Percentiles rank a stretch among this genome's conserved stretches.
Conservation (phyloP, 208 protist species). For the Crithidia thermophila region DNA sequence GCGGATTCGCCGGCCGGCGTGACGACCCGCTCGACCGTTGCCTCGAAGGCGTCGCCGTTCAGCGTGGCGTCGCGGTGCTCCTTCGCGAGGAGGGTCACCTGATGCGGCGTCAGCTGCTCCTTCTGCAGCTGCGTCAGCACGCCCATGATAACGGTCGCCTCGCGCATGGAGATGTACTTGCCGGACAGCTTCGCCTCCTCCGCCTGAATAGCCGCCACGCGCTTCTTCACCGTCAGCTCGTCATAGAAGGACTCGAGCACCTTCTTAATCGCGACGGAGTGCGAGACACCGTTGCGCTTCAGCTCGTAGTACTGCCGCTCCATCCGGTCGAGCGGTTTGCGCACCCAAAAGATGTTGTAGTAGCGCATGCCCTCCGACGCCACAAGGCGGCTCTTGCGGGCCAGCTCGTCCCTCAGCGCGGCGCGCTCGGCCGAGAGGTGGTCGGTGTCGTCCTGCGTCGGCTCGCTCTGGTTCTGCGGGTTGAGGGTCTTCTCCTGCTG, state of each 20-base stretch:
- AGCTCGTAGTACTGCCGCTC: slow-evolving; percentile 89
- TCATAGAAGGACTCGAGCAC: slow-evolving; percentile 82
- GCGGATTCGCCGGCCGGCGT: background rate
- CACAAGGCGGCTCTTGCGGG: slow-evolving; percentile 78
- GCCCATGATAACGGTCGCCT: slow-evolving; percentile 86
- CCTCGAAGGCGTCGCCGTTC: slow-evolving; percentile 39
- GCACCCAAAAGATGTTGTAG: slow-evolving; percentile 93
- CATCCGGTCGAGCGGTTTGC: slow-evolving; percentile 92
- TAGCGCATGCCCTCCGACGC: slow-evolving; percentile 92
- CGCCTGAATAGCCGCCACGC: slow-evolving; percentile 84
- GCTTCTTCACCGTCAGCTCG: slow-evolving; percentile 82
- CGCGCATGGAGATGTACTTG: slow-evolving; percentile 90
- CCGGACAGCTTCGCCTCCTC: slow-evolving; percentile 91
- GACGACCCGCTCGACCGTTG: slow-evolving; percentile 36
- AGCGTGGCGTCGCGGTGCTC: slow-evolving; percentile 51
- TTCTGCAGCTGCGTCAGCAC: slow-evolving; percentile 83
- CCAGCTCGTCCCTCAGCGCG: slow-evolving; percentile 80
- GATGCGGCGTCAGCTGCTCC: slow-evolving; percentile 88
- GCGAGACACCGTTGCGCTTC: slow-evolving; percentile 65
- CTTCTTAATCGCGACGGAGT: slow-evolving; percentile 76
- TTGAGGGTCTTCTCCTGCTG: slow-evolving; percentile 91
- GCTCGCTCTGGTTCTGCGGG: slow-evolving; percentile 76
- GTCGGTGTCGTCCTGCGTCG: slow-evolving; percentile 72
- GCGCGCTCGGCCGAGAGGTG: slow-evolving; percentile 64
- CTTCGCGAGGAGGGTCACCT: slow-evolving; percentile 67